Conservation (phyloP, 2,329 filamentous ascomycete species). For the Davidsoniella eucalypti region DNA sequence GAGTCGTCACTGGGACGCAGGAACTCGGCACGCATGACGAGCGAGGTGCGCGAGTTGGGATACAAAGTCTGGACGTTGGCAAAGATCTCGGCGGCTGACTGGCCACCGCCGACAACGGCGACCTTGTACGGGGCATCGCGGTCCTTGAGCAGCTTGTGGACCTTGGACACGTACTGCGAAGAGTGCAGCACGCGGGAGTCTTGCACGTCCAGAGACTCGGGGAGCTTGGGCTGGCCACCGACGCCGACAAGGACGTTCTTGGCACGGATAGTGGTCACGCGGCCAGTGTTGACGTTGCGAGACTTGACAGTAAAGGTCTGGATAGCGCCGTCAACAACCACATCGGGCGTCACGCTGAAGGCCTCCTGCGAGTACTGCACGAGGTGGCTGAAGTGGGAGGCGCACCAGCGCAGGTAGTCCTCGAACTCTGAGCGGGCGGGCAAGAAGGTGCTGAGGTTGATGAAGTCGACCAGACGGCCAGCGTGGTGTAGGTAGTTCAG, state of each 20-base stretch:
- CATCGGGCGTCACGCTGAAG: slow-evolving; percentile 47
- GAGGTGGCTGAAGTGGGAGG: slow-evolving; percentile 54
- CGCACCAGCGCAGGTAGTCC: slow-evolving; percentile 90
- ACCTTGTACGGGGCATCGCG: slow-evolving; percentile 45
- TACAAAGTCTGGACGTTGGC: slow-evolving; percentile 71
- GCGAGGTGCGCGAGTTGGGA: slow-evolving; percentile 58
- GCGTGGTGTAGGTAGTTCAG: slow-evolving; percentile 82
- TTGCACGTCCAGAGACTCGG: slow-evolving; percentile 48
- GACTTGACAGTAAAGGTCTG: slow-evolving; percentile 53
- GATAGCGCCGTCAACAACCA: slow-evolving; percentile 26
- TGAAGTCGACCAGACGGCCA: slow-evolving; percentile 71
- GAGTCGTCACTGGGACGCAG: slow-evolving; percentile 87
- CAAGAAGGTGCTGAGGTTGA: slow-evolving; percentile 77
- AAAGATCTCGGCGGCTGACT: slow-evolving; percentile 92
- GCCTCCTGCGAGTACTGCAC: slow-evolving; percentile 70
- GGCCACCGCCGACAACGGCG: slow-evolving; percentile 74
- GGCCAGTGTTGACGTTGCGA: slow-evolving; percentile 41
- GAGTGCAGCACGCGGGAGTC: slow-evolving; percentile 72
- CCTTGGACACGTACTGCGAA: slow-evolving; percentile 59
- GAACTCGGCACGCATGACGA: slow-evolving; percentile 72
- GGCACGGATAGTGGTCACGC: slow-evolving; percentile 34
- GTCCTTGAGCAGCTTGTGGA: slow-evolving; percentile 42
- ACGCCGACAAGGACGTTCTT: slow-evolving; percentile 48
- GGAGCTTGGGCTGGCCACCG: slow-evolving; percentile 51
- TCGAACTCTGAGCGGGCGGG: slow-evolving; percentile 81